Evolutionary conservation across 192 early-diverging fungal genomes (phyloP), one percentile per base, ranked within the genome.

Genomic region (Entomortierella parvispora): DNA sequence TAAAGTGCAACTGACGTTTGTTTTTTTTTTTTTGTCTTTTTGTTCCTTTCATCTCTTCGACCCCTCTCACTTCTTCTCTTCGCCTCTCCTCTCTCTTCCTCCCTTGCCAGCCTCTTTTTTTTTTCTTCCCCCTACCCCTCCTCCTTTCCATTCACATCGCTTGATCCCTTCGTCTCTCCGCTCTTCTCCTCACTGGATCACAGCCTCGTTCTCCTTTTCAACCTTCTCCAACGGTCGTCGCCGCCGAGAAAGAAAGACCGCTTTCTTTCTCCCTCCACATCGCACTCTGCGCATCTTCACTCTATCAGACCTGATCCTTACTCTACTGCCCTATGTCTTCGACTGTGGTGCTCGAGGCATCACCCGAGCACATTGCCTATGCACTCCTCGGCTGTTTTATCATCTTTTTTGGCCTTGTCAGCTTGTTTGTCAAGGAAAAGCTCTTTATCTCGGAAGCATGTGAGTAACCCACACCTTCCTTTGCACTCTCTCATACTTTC

Each of bases 371-470:
- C 46, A 37, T 83, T 25, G 71, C 65, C 20, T 79, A 83, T 59
- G 86, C 84, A 31, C 56, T 92, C 14, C 62, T 92, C 8, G 92
- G 92, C 59, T 89, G 87, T 17, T 92, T 92, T 62, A 88, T 92
- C 55, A 80, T 92, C 15, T 37, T 87, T 0, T 88, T 87, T 43
- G 91, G 90, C 7, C 80, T 92, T 1, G 85, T 85, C 40, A 92
- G 91, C 40, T 58, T 90, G 43, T 74, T 91, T 53, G 70, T 88
- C 56, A 94, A 92, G 61, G 89, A 94, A 31, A 83, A 86, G 3
- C 79, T 94, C 23, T 94, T 88, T 46, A 59, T 94, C 34, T 91
- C 90, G 10, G 92, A 92, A 80, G 87, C 91, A 5, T 84, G 88
- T 90, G 87, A 84, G 84, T 81, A 40, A 40, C 5, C 37, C 37